Evolutionary conservation across 805 yeast genomes (phyloP).

Genomic region (Candida qinlingensis): DNA sequence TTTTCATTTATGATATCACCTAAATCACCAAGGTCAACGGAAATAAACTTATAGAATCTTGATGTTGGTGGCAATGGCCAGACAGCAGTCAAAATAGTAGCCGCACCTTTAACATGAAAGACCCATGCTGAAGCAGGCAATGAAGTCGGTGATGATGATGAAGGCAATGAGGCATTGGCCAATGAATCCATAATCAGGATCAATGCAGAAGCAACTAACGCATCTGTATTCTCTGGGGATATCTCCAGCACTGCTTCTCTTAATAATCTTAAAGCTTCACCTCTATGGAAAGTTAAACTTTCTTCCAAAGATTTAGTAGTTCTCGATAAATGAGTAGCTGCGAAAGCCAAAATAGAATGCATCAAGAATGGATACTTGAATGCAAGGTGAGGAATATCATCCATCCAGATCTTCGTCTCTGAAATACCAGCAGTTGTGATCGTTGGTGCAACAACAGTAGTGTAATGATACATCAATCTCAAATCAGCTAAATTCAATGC

Average conservation of each 20-base stretch:
- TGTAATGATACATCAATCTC: conserved; percentile 81
- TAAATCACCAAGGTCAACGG: conserved; percentile 86
- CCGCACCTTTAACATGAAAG: conserved; percentile 95
- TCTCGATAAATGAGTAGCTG: conserved; percentile 86
- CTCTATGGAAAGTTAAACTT: conserved; percentile 79
- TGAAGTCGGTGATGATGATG: conserved; percentile 35
- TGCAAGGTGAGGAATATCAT: conserved; percentile 83
- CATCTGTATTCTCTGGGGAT: conserved; percentile 82
- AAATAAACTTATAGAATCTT: conserved; percentile 60
- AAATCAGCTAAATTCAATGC: conserved; percentile 54
- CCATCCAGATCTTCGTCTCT: conserved; percentile 79
- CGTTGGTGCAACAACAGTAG: conserved; percentile 77
- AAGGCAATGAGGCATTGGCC: conserved; percentile 74
- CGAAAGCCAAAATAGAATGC: conserved; percentile 87
- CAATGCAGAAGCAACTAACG: conserved; percentile 87
- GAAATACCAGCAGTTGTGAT: conserved; percentile 89
- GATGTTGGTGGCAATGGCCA: conserved; percentile 80
- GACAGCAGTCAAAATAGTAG: conserved; percentile 92
- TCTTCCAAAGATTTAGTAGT: conserved; percentile 72
- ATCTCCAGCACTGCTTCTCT: conserved; percentile 85
- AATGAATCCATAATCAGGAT: conserved; percentile 87
- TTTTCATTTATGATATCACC: conserved; percentile 52
- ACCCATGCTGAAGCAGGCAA: conserved; percentile 95
- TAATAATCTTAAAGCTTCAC: conserved; percentile 75
- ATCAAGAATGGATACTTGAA: conserved; percentile 83